Evolutionary conservation across 2,329 filamentous ascomycete species (phyloP), one percentile per base, ranked within the genome.

Genomic region (Monosporascus sp.): DNA sequence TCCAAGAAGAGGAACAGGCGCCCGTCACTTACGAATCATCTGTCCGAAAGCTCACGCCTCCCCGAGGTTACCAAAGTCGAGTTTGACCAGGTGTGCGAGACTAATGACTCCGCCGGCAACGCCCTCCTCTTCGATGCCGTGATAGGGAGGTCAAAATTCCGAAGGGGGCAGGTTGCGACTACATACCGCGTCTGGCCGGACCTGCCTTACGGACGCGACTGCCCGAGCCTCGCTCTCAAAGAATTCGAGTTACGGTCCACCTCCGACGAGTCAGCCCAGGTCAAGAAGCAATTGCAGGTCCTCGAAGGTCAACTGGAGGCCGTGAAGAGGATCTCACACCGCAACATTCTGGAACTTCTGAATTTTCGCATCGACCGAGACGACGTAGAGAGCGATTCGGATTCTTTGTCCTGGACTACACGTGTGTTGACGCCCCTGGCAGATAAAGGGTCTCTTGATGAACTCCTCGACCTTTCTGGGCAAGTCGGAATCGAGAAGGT

Each of bases 391-490:
- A 66, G 72, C 39, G 71, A 78, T 48, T 66, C 68, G 14, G 58
- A 62, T 50, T 66, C 57, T 63, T 73, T 61, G 51, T 69, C 54
- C 6, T 96, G 90, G 88, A 86, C 84, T 27, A 80, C 96, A 51
- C 88, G 83, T 59, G 77, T 94, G 3, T 75, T 97, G 22, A 85
- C 81, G 42, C 88, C 92, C 47, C 80, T 89, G 62, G 88, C 89
- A 11, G 87, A 90, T 50, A 91, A 89, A 67, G 91, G 90, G 0
- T 89, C 92, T 0, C 73, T 99, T 15, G 83, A 86, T 27, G 90
- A 96, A 62, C 77, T 95, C 20, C 77, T 99, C 31, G 87, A 93
- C 52, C 81, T 93, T 55, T 84, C 90, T 42, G 90, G 88, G 5
- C 81, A 81, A 31, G 74, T 97, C 49, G 82, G 87, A 42, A 81